Evolutionary conservation across 768 basidiomycete genomes (phyloP).

Genomic region (Calocybe gangraenosa): DNA sequence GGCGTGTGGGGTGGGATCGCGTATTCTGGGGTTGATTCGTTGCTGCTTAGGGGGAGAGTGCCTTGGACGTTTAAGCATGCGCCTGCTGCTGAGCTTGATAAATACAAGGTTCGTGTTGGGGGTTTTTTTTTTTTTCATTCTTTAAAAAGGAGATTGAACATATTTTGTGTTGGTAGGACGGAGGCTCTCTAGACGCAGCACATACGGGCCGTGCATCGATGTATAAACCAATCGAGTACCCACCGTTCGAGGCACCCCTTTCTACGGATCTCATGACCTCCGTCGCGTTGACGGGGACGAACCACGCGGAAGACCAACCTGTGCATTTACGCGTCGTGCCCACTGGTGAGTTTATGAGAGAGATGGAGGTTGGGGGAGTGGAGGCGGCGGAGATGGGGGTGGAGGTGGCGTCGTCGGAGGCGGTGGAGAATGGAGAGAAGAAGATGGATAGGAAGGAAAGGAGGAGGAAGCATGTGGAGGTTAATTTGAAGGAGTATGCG

Average conservation of each 20-base stretch:
- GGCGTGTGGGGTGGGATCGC: slow-evolving; percentile 85
- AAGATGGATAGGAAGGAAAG: slow-evolving; percentile 36
- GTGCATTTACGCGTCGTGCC: slow-evolving; percentile 73
- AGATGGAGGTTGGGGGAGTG: slow-evolving; percentile 17
- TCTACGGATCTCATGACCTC: slow-evolving; percentile 93
- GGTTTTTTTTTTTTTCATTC: background rate
- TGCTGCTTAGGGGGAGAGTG: slow-evolving; percentile 78
- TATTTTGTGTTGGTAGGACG: too few species aligned
- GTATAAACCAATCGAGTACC: slow-evolving; percentile 79
- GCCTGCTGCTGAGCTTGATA: slow-evolving; percentile 27
- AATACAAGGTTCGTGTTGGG: slow-evolving; percentile 20
- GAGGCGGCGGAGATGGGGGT: slow-evolving; percentile 20
- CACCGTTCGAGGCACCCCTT: slow-evolving; percentile 80
- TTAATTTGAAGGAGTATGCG: slow-evolving; percentile 77
- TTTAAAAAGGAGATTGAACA: background rate
- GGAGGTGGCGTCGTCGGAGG: slow-evolving; percentile 7
- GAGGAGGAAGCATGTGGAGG: slow-evolving; percentile 62
- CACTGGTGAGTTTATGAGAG: slow-evolving; percentile 25
- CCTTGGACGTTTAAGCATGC: slow-evolving; percentile 90
- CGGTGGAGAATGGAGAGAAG: slow-evolving; percentile 12
- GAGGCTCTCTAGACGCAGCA: slow-evolving; percentile 50
- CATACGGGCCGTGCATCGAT: slow-evolving; percentile 66
- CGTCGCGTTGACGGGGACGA: slow-evolving; percentile 86
- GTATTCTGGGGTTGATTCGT: slow-evolving; percentile 86
- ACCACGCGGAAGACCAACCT: slow-evolving; percentile 96